Percentiles rank a stretch among this genome's conserved stretches.
These are phyloP conservation scores for Aphanomyces astaci DNA, from an alignment of 352 stramenopile genomes.

Conservation along the genomic window DNA sequence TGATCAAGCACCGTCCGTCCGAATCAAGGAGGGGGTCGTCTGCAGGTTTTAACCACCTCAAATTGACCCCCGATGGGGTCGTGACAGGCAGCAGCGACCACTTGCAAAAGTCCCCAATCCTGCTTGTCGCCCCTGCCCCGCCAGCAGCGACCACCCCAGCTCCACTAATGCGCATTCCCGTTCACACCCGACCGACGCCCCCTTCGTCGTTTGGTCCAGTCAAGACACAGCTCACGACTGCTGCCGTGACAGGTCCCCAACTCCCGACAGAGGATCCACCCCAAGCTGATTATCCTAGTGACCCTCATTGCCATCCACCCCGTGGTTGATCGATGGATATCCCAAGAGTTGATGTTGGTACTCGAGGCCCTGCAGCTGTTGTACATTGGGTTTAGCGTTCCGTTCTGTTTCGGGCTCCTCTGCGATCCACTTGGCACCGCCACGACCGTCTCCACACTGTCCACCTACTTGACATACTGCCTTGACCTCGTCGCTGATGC, in stretches of 20 bases:
- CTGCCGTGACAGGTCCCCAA: not conserved
- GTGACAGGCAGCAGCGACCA: not conserved
- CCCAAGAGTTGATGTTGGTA: not conserved
- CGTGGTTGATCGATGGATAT: not conserved
- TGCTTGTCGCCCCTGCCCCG: not conserved
- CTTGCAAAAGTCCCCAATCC: not conserved
- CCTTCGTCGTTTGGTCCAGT: not conserved
- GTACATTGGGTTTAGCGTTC: slow-evolving; percentile 41
- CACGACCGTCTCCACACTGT: not conserved
- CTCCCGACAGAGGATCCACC: not conserved
- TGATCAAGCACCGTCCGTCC: not conserved
- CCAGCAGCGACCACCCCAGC: not conserved
- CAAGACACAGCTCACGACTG: not conserved
- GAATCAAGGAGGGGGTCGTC: not conserved
- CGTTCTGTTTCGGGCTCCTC: slow-evolving; percentile 37
- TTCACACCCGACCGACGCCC: not conserved
- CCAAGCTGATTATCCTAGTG: not conserved
- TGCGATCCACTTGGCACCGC: slow-evolving; percentile 31
- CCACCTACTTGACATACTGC: not conserved
- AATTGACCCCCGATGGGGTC: not conserved
- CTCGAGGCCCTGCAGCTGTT: slow-evolving; percentile 33
- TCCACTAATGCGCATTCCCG: not conserved
- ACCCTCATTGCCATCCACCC: not conserved
- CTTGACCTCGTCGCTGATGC: not conserved
- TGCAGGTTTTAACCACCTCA: not conserved